Base-by-base conservation (phyloP, 805 yeast species). In the Grigorovia yakushimaensis region DNA sequence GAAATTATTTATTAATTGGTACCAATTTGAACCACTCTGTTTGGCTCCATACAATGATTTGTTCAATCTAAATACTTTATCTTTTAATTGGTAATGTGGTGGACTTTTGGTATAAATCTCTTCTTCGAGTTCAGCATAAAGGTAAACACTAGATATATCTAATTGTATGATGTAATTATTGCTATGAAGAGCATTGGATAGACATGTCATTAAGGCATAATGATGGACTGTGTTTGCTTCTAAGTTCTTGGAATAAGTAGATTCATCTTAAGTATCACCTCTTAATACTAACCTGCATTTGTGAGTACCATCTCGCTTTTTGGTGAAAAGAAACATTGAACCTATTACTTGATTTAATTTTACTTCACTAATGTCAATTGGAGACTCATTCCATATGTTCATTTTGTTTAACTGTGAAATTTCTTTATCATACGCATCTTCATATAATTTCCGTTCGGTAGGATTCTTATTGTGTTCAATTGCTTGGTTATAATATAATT, bases 211-310 rank as follows among this genome's bases (percentile, higher is more conserved):
- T 33, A 48, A 20, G 10, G 52, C 53, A 38, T 53, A 42, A 44
- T 51, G 54, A n/a, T 48, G 51, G 4, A 49, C 49, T 2, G 53
- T 49, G 21, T 44, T 44, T 3, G 52, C 13, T 19, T 21, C 37
- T 5, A 48, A 42, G 19, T 50, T 47, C 36, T 48, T 33, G 24
- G 48, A 41, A 44, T 44, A 49, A 15, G 53, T 49, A 2, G 41
- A 44, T 8, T 44, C 43, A 13, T 43, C 39, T 36, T 52, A 54
- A 33, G 43, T 43, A 24, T 52, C 52, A 18, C 51, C 52, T 47
- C 52, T 46, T 10, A 53, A 52, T 3, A 47, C 51, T 15, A 43
- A 47, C 36, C 51, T 37, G 22, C 51, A 44, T 47, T 52, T 54
- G 22, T 47, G 43, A 1, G 46, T 47, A 22, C 51, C 53, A 33